Conservation (phyloP, 805 yeast genomes). For the Ogataea methylovora region DNA sequence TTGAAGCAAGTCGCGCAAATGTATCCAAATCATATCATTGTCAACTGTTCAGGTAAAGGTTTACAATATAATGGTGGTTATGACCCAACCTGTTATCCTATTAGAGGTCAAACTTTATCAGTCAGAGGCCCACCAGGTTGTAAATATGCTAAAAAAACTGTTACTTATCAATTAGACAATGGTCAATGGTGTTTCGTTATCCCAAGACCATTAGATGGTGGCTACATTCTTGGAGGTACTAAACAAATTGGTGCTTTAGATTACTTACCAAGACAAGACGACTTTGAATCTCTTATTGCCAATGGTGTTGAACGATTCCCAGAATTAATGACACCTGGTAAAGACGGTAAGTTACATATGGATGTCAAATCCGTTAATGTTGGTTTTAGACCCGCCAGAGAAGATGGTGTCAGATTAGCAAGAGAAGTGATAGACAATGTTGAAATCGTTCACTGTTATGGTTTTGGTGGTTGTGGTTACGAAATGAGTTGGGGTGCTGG, state of each 20-base stretch:
- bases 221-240: constrained; percentile 62
- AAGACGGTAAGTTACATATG: constrained; percentile 25
- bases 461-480: constrained; percentile 54
- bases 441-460: constrained; percentile 61
- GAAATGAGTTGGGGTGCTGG: constrained; percentile 62
- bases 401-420: constrained; percentile 38
- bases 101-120: constrained; percentile 62
- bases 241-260: constrained; percentile 40
- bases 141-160: constrained; percentile 31
- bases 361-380: constrained; percentile 48
- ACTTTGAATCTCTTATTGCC: constrained; percentile 35
- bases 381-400: constrained; percentile 63
- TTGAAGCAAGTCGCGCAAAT: constrained; percentile 32
- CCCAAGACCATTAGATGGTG: constrained; percentile 52
- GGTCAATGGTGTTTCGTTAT: constrained; percentile 43
- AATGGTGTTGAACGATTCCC: constrained; percentile 43
- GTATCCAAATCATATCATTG: constrained; percentile 26
- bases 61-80: constrained; percentile 45
- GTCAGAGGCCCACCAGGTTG: constrained; percentile 40
- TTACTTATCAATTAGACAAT: constrained; percentile 36
- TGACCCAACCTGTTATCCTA: constrained; percentile 39
- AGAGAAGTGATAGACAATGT: constrained; percentile 12
- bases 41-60: constrained; percentile 58
- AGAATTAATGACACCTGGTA: constrained; percentile 31
- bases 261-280: constrained; percentile 31